phyloP scores from a whole-genome alignment of 1,284 basidiomycete species.

The Fomitiporia mediterranea region DNA sequence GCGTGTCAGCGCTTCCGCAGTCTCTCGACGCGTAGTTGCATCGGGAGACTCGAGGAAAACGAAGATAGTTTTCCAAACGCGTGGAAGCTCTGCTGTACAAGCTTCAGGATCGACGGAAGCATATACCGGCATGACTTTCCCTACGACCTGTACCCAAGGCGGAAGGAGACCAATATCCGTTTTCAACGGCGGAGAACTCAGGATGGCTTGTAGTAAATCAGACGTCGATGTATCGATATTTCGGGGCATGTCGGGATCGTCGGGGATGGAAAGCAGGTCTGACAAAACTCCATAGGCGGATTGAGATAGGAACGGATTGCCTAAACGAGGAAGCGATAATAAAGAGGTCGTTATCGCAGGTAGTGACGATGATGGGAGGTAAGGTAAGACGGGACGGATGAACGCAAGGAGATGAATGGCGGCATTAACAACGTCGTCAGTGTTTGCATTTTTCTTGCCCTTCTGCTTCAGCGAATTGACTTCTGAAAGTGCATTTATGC shows the following conservation, averaged over 20 bases:
- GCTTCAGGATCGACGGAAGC: conserved; percentile 43
- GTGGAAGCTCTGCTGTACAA: conserved; percentile 50
- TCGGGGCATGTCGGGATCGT: conserved; percentile 41
- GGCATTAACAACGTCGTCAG: conserved; percentile 57
- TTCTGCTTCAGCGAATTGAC: conserved; percentile 61
- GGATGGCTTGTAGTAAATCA: conserved; percentile 66
- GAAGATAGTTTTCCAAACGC: conserved; percentile 78
- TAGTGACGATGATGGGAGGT: conserved; percentile 60
- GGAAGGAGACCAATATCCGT: conserved; percentile 56
- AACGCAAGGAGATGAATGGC: conserved; percentile 81
- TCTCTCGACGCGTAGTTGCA: conserved; percentile 51
- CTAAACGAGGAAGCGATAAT: conserved; percentile 76
- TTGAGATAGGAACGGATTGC: conserved; percentile 80
- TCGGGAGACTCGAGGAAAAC: conserved; percentile 64
- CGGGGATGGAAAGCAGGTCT: conserved; percentile 59
- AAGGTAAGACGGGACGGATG: conserved; percentile 59
- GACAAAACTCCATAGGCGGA: conserved; percentile 78
- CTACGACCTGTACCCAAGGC: conserved; percentile 72
- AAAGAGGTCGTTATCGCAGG: conserved; percentile 65
- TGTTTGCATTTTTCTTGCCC: conserved; percentile 50
- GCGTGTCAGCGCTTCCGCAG: conserved; percentile 58
- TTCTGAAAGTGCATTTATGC: conserved; percentile 61
- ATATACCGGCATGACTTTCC: conserved; percentile 63
- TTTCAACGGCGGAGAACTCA: conserved; percentile 70
- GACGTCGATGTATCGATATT: conserved; percentile 55